Conservation (phyloP, 192 early-diverging fungal species). For the Umbelopsis sp. region DNA sequence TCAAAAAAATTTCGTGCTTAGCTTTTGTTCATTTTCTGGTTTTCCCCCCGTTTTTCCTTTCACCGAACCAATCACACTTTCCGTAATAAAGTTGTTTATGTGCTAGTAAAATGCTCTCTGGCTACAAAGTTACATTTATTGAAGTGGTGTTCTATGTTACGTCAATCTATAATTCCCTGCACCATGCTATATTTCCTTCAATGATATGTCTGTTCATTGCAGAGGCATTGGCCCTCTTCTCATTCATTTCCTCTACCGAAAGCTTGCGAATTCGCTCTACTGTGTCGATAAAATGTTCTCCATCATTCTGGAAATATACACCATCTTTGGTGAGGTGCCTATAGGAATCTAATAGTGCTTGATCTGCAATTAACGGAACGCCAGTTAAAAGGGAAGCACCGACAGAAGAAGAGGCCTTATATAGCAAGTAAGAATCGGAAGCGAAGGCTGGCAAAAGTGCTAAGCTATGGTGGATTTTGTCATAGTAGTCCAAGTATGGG, state of each 20-base stretch:
- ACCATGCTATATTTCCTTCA: neutral
- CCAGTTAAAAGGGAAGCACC: conserved; percentile 6
- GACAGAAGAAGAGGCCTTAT: conserved; percentile 17
- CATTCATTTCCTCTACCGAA: neutral
- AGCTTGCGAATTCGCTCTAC: conserved; percentile 8
- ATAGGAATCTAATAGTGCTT: neutral
- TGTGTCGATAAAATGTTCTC: conserved; percentile 11
- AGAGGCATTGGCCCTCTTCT: conserved; percentile 12
- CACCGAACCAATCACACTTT: too few species aligned
- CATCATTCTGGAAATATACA: conserved; percentile 10
- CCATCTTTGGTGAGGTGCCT: neutral
- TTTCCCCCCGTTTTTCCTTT: too few species aligned
- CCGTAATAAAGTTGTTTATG: too few species aligned
- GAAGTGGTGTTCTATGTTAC: neutral
- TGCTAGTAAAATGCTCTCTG: too few species aligned
- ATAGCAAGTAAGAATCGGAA: neutral
- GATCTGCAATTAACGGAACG: conserved; percentile 3
- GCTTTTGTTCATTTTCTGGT: too few species aligned
- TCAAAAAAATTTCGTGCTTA: neutral
- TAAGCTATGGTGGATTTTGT: conserved; percentile 16
- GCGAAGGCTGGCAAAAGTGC: conserved; percentile 13
- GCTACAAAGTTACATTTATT: too few species aligned
- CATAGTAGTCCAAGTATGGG: conserved; percentile 10
- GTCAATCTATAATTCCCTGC: neutral
- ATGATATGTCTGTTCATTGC: conserved; percentile 1